Percentiles rank a stretch among this genome's conserved stretches.
Conservation (phyloP, 2,329 filamentous ascomycete species). For the Clarireedia monteithiana region DNA sequence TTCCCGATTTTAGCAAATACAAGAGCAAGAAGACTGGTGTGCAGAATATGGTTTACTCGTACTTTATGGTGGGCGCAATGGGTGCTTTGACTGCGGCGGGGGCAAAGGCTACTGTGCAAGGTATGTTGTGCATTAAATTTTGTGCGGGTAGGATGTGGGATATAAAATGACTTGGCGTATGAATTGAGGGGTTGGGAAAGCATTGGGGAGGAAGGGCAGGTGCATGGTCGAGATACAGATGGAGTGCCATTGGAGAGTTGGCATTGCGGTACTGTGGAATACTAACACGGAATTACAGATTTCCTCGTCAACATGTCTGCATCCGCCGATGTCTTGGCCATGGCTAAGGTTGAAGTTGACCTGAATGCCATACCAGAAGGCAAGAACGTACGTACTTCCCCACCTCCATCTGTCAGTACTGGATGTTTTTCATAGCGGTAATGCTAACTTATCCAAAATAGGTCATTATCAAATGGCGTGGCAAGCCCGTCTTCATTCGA, state of each 20-base stretch:
- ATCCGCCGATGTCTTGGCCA: conserved; percentile 94
- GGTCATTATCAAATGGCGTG: conserved; percentile 99
- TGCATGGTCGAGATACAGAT: not conserved
- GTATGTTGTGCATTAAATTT: conserved; percentile 47
- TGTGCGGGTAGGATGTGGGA: not conserved
- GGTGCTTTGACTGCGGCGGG: conserved; percentile 86
- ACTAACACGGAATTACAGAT: conserved; percentile 49
- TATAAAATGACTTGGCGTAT: not conserved
- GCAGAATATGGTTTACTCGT: conserved; percentile 82
- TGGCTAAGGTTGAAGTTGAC: conserved; percentile 99
- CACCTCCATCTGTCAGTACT: not conserved
- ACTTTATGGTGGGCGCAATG: conserved; percentile 98
- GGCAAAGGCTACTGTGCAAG: conserved; percentile 96
- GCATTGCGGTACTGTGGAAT: not conserved
- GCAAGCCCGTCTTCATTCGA: conserved; percentile 99
- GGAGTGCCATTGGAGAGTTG: conserved; percentile 15
- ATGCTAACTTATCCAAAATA: conserved; percentile 29
- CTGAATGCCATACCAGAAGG: conserved; percentile 89
- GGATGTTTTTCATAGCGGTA: not conserved
- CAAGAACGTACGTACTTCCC: conserved; percentile 83
- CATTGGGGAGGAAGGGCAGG: not conserved
- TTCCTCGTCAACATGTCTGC: conserved; percentile 99
- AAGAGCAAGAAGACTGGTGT: conserved; percentile 58
- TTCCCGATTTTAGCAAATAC: conserved; percentile 89
- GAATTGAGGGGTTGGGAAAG: conserved; percentile 1